Base-by-base conservation (phyloP, 352 stramenopile genomes). In the Pseudoperonospora humuli region DNA sequence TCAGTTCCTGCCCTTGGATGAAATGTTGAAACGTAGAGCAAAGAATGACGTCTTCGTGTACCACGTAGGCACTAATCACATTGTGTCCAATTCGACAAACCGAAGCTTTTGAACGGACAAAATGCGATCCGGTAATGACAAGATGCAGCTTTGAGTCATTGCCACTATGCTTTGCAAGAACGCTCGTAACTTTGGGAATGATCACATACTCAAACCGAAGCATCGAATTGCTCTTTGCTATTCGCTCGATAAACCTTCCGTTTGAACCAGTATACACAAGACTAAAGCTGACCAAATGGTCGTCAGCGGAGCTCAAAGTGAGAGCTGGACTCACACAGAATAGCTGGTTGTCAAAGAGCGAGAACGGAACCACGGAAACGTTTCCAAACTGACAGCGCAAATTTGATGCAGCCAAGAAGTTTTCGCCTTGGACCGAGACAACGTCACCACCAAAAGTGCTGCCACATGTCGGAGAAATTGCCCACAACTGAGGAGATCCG, bases 371-470 rank as follows among this genome's bases (percentile, higher is more conserved):
- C 0, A 52, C 51, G 21, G 35, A 42, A 24, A 45, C 13, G 5
- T 37, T 55, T 6, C 61, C 63, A 49, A 77, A 77, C 0, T 33
- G 45, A 10, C 66, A 77, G 19, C 40, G 51, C 14, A 63, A 47
- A 2, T 27, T 39, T 21, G 31, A 28, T 15, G 33, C 34, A 1
- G 33, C 32, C n/a, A 50, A 45, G 33, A 77, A 70, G n/a, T 49
- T 57, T 6, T 50, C 43, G 1, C 67, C 67, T 0, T 46, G 33
- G 3, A 74, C 41, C 6, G 36, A 40, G 21, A 77, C 45, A 32
- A 46, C n/a, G 21, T 64, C 44, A 9, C 50, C 60, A 24, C 56
- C 57, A 20, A 39, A 43, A 19, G 45, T 13, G 14, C 19, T 64
- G 3, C 44, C 52, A 25, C 25, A 49, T 4, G 7, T 41, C 24